Evolutionary conservation across 495 filamentous ascomycete species (phyloP).

Genomic region (Darksidea phi): DNA sequence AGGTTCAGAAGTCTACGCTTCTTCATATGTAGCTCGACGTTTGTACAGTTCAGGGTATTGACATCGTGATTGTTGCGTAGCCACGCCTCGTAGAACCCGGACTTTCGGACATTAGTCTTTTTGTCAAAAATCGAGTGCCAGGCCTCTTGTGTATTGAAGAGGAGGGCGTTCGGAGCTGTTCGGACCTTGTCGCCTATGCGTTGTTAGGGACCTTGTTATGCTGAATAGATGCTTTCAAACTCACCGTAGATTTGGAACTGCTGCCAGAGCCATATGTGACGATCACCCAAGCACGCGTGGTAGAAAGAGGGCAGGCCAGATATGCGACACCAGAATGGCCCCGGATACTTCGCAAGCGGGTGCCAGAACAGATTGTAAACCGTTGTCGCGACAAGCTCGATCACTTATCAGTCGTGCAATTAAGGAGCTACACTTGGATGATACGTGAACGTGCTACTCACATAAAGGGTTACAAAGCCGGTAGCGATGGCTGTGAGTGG

Average conservation of each 20-base stretch:
- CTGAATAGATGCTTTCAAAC: not conserved
- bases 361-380: conserved; percentile 5
- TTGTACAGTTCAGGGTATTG: conserved; percentile 32
- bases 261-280: conserved; percentile 2
- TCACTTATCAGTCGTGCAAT: too few species aligned
- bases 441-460: too few species aligned
- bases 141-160: conserved; percentile 32
- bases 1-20: conserved; percentile 39
- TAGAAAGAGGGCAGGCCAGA: not conserved
- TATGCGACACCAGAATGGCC: not conserved
- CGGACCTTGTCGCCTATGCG: conserved; percentile 35
- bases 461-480: too few species aligned
- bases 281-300: not conserved
- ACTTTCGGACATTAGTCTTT: conserved; percentile 41
- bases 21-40: conserved; percentile 34
- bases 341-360: not conserved
- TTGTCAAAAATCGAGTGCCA: conserved; percentile 37
- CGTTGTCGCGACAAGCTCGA: not conserved
- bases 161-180: conserved; percentile 36
- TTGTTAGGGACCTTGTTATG: too few species aligned
- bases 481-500: too few species aligned
- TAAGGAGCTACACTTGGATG: too few species aligned
- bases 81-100: conserved; percentile 36
- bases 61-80: conserved; percentile 22
- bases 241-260: conserved; percentile 1